Conservation (phyloP, 139 green algal genomes). For the Trebouxia sp. region DNA sequence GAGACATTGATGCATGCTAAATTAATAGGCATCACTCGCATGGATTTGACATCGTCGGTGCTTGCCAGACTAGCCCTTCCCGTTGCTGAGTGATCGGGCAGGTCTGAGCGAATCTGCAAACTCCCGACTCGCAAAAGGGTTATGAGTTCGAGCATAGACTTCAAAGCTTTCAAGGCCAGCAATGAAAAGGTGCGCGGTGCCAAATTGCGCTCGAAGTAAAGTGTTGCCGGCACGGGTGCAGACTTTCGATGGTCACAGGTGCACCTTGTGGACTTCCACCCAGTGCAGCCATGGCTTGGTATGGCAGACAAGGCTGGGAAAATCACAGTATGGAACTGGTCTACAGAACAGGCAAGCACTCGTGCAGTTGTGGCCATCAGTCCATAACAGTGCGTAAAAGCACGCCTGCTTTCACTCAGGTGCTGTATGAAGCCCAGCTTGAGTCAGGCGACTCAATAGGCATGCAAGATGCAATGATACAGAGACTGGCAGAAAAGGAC, state of each 20-base stretch:
- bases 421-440: constrained; percentile 45
- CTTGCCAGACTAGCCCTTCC: too few relatives aligned
- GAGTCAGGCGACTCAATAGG: constrained; percentile 47
- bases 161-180: constrained; percentile 34
- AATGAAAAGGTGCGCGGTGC: constrained; percentile 26
- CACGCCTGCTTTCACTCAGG: not conserved
- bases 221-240: not conserved
- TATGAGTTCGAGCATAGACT: constrained; percentile 26
- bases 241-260: constrained; percentile 34
- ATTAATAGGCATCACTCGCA: too few relatives aligned
- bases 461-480: constrained; percentile 59
- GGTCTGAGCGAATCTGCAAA: too few relatives aligned
- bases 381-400: not conserved
- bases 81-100: too few relatives aligned
- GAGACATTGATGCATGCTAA: too few relatives aligned
- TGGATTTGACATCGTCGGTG: too few relatives aligned
- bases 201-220: not conserved
- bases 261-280: constrained; percentile 54
- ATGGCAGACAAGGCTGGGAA: constrained; percentile 44
- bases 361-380: not conserved
- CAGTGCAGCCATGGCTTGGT: constrained; percentile 59
- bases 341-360: constrained; percentile 52
- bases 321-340: constrained; percentile 57
- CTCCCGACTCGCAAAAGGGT: too few relatives aligned
- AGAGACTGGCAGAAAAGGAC: constrained; percentile 50